Evolutionary conservation across 208 protist species (phyloP), one percentile per base, ranked within the genome.

Genomic region (Trypanosoma theileri): DNA sequence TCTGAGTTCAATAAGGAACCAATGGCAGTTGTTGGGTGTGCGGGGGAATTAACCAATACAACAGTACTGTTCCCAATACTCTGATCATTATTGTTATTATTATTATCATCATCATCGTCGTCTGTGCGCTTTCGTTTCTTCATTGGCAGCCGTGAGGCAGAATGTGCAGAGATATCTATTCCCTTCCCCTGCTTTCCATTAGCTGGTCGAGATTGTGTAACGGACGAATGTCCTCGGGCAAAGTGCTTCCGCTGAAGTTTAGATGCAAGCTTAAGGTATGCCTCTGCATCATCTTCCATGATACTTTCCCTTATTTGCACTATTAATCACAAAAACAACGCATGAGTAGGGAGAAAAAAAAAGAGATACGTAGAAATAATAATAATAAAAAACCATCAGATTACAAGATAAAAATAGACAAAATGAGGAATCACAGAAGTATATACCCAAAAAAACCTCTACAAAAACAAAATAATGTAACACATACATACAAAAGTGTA

Each of bases 201-300:
- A 17, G 26, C 16, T 35, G 28, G 6, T 35, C 28, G 28, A 35
- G 28, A 35, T 35, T 35, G 28, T 35, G 28, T 35, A 35, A 35
- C 28, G 12, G 69, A 63, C 10, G 53, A 55, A 28, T 74, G 52
- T 21, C 64, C 64, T 9, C 26, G 8, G 13, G 66, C 11, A 58
- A 86, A 86, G 50, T 79, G 59, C 41, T 71, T 60, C 26, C 65
- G 45, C n/a, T 68, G 44, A 13, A 81, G 54, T 13, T 66, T 52
- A 2, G 46, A 59, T 13, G 68, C 77, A 9, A 63, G 73, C 42
- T 69, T 57, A 35, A 89, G 57, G 57, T 89, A 89, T 12, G 65
- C 60, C 0, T 84, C 81, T 3, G 59, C 69, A 44, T 77, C 66
- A 51, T 73, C 69, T 24, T 69, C 67, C 51, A 74, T 67, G 9